A percentile compares a stretch with the other conserved stretches of the same genome.
Evolutionary conservation across 2,329 filamentous ascomycete genomes (phyloP).

Genomic region (Cytospora mali): DNA sequence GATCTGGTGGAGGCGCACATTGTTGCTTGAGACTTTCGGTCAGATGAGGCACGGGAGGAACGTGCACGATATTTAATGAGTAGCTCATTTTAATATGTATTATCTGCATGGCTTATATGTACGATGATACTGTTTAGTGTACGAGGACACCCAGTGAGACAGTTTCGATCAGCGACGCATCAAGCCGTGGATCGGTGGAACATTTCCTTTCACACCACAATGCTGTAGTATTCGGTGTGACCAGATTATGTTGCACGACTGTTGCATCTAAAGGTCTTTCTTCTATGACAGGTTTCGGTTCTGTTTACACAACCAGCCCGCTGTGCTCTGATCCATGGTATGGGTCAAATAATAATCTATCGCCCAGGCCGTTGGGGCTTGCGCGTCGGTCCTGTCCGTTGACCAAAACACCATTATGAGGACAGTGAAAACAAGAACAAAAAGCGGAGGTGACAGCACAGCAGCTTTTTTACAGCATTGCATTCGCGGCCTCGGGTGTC

Average conservation of each 20-base stretch:
- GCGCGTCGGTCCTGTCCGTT: background rate
- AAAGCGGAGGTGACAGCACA: no score
- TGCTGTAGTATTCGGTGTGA: background rate
- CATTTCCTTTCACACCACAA: no score
- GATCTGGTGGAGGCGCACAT: constrained; percentile 12
- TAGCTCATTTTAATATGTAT: background rate
- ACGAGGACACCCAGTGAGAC: background rate
- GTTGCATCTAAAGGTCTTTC: background rate
- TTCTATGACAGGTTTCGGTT: no score
- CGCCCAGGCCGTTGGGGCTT: background rate
- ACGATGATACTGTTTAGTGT: background rate
- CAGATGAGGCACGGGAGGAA: background rate
- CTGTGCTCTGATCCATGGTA: background rate
- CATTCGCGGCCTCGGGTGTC: background rate
- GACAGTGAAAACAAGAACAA: no score
- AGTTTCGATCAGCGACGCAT: background rate
- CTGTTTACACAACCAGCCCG: no score
- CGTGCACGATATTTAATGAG: background rate
- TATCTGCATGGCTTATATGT: no score
- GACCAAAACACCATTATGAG: background rate
- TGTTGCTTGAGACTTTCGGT: constrained; percentile 1
- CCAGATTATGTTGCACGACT: background rate
- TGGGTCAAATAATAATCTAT: background rate
- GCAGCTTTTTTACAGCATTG: no score
- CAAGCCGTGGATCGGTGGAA: background rate